phyloP scores from a whole-genome alignment of 1,284 basidiomycete genomes.

The Hypsizygus ulmarius region DNA sequence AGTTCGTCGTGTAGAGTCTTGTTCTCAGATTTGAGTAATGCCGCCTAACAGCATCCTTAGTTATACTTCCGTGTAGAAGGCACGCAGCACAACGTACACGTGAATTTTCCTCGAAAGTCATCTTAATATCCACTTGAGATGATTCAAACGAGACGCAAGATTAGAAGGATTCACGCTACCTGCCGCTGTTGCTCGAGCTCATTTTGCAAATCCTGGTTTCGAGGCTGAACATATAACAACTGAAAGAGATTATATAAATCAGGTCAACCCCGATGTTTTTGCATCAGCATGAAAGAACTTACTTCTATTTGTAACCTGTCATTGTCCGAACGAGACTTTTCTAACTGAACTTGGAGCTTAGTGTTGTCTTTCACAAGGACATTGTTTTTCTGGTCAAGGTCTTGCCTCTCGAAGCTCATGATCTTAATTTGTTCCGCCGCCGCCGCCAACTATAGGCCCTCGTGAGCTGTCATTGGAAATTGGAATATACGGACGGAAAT shows the following conservation, averaged over 20 bases:
- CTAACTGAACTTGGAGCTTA: background rate
- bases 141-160: no score
- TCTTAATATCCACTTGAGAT: no score
- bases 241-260: background rate
- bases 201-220: no score
- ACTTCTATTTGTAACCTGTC: constrained; percentile 3
- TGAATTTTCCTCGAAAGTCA: no score
- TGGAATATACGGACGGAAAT: background rate
- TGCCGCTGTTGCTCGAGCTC: no score
- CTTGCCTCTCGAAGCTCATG: background rate
- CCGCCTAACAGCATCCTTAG: no score
- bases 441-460: constrained; percentile 1
- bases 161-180: no score
- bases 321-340: background rate
- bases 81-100: no score
- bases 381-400: constrained; percentile 1
- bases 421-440: constrained; percentile 1
- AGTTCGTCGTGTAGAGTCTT: no score
- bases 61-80: no score
- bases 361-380: background rate
- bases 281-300: background rate
- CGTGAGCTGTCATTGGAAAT: background rate
- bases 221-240: background rate
- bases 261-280: background rate
- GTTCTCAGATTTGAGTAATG: no score